Base-by-base conservation (phyloP, 2,329 filamentous ascomycete genomes). In the Beauveria sp. region DNA sequence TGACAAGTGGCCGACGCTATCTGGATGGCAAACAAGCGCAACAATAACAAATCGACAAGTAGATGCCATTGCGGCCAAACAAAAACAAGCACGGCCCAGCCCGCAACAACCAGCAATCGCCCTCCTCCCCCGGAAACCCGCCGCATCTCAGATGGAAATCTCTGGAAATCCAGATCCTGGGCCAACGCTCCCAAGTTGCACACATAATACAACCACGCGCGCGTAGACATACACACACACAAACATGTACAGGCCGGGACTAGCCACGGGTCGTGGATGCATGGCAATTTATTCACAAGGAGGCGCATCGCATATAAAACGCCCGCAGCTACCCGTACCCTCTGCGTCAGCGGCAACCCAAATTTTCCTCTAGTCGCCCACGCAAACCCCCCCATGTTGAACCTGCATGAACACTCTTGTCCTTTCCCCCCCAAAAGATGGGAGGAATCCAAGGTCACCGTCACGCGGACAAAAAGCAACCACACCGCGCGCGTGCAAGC, bases 321-420 rank as follows among this genome's bases (percentile, higher is more conserved):
- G 34, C 56, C 56, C 57, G 40, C 57, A 52, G 57, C 57, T 60
- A 53, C 48, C 57, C 57, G 57, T 51, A 51, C 46, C 56, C 55
- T 43, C 7, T 58, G 55, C 55, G 55, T 59, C 34, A 50, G 56
- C 22, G 56, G 22, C 34, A 58, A 31, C 20, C 45, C 12, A 38
- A 38, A 16, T 5, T 14, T 16, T 16, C 12, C 34, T 38, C 34
- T 16, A 16, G 12, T 38, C 34, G 34, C 34, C 34, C 34, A 16
- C 43, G 14, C 46, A 22, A 55, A 16, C 26, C 42, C 24, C 10
- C n/a, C 26, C 10, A 34, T 26, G 38, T 24, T 49, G 51, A 38
- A 52, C 57, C 18, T 46, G 57, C 49, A 53, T 43, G 18, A 46
- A 46, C 49, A 31, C 42, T 40, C 14, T 20, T 43, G 34, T 22